Evolutionary conservation across 257 asterid species (phyloP), one percentile per base, ranked within the genome.

Genomic region (Primulina tabacum): DNA sequence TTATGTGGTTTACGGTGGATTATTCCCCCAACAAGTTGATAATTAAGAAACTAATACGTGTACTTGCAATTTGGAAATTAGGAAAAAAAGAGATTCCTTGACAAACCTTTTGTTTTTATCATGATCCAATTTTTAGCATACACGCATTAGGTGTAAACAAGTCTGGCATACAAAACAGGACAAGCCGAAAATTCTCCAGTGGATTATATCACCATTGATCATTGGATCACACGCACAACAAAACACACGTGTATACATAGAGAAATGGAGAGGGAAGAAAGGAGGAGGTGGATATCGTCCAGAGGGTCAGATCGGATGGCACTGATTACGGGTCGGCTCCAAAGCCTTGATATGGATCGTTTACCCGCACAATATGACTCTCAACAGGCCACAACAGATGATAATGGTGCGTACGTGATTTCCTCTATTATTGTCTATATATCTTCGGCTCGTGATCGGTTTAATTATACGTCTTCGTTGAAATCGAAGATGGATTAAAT

Each of bases 251-350:
- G 1, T 24, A 24, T 14, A 50, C 10, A 21, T 16, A 69, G 26
- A 47, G 74, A 75, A 73, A 83, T 81, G 90, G 86, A 82, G 74
- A 86, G 76, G 58, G 82, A 86, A 62, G 83, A 79, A 28, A 77
- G 91, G 82, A 84, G 84, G 88, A 84, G 71, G 76, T 87, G 67
- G 82, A 86, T 83, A 59, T 65, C 78, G 32, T 87, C 64, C 83
- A 82, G 16, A 64, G 69, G 77, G 21, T 64, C 55, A 32, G 53
- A 63, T 35, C 28, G 68, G 21, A n/a, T 63, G 68, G 68, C 68
- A 1, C 68, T 63, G 28, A 63, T 63, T 2, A 84, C 88, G 74
- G 82, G 87, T 60, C 82, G 82, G 53, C 69, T 76, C 75, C 79
- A 69, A 7, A 71, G 60, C 71, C 81, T 79, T 4, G 83, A 77